Evolutionary conservation across 2,329 filamentous ascomycete species (phyloP).

Genomic region (Alternaria sp.): DNA sequence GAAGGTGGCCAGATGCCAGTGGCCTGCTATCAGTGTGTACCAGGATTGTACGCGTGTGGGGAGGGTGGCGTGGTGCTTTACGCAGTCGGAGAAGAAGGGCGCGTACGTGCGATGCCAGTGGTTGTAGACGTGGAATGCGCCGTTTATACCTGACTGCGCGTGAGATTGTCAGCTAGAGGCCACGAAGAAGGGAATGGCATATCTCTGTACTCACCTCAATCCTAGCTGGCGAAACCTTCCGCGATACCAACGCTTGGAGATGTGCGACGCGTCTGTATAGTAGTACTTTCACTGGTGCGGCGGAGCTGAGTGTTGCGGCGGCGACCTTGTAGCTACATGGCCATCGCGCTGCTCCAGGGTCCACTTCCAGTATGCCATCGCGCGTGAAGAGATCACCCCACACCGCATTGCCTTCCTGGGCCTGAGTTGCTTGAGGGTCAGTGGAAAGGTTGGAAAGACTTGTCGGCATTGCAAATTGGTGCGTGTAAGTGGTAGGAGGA

Average conservation of each 20-base stretch:
- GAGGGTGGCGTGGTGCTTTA: conserved; percentile 57
- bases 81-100: conserved; percentile 60
- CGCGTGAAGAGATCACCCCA: conserved; percentile 14
- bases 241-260: conserved; percentile 6
- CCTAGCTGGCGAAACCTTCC: not conserved
- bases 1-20: conserved; percentile 64
- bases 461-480: not conserved
- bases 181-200: not conserved
- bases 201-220: conserved; percentile 2
- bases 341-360: conserved; percentile 7
- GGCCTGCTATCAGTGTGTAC: conserved; percentile 63
- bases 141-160: conserved; percentile 53
- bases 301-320: conserved; percentile 9
- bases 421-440: conserved; percentile 34
- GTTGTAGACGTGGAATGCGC: conserved; percentile 58
- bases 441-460: not conserved
- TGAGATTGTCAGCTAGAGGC: conserved; percentile 50
- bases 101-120: conserved; percentile 62
- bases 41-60: conserved; percentile 63
- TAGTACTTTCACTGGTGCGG: conserved; percentile 11
- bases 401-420: conserved; percentile 39
- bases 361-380: not conserved
- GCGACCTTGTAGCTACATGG: conserved; percentile 13
- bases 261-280: conserved; percentile 7
- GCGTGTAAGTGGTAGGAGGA: conserved; percentile 13